Base-by-base conservation (phyloP, 2,329 filamentous ascomycete species). In the Orbilia quercus region DNA sequence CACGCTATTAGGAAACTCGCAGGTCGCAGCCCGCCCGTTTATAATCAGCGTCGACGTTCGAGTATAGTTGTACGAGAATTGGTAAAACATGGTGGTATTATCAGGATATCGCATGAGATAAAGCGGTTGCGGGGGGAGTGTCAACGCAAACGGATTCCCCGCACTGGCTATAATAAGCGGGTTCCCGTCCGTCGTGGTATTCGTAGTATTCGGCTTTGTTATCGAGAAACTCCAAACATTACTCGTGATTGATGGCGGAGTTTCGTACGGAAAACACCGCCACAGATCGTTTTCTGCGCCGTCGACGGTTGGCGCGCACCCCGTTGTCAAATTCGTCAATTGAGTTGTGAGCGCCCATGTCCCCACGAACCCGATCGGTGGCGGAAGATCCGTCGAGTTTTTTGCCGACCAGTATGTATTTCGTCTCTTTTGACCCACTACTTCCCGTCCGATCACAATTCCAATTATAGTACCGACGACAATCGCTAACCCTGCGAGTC, bases 1-100 rank as follows among this genome's bases (percentile, higher is more conserved):
- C 6, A 72, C 11, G 25, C 59, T 72, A 36, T 50, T 65, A 12
- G 67, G 67, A 22, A 72, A 72, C 31, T 72, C 67, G 53, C 67
- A 72, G 5, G 23, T 59, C 7, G 53, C 45, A 23, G 44, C 34
- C 12, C 38, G 18, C n/a, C 67, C 67, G 25, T 50, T 38, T 25
- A 65, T 48, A 18, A 36, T 22, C 22, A 65, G 12, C 7, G 22
- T 50, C 14, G 59, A 54, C 4, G 51, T 59, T 54, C 53, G 53
- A 40, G 67, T 65, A 22, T 72, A 72, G 36, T 72, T 64, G 45
- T 59, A 50, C 12, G 67, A 53, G 28, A 72, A 72, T 36, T 72
- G 59, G 28, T 72, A 72, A 40, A 63, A 72, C 12, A 44, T 57
- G 23, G 53, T 57, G 22, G 11, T 34, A n/a, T 57, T 57, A 12